These are phyloP conservation scores for Hypoxylon rubiginosum DNA, from an alignment of 2,329 filamentous ascomycete genomes.

Conservation along the genomic window DNA sequence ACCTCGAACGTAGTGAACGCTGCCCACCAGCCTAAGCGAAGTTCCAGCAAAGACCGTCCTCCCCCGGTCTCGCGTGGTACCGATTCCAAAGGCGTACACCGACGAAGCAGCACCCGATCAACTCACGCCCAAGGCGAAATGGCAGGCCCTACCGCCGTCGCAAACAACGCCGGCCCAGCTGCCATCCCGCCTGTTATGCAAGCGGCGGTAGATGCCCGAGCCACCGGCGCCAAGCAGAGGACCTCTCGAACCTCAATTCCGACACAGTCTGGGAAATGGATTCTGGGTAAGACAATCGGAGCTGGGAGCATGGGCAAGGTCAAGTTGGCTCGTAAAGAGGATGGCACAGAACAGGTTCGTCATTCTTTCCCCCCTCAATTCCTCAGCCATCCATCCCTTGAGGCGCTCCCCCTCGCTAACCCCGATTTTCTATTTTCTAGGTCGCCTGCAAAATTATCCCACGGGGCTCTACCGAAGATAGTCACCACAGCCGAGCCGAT, in stretches of 20 bases:
- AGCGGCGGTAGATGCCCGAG: constrained; percentile 61
- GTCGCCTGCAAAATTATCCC: constrained; percentile 98
- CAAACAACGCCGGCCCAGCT: constrained; percentile 67
- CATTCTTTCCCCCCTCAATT: constrained; percentile 15
- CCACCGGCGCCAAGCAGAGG: constrained; percentile 63
- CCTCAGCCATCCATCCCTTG: not conserved
- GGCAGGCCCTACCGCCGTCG: constrained; percentile 63
- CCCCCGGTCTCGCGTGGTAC: constrained; percentile 66
- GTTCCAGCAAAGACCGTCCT: constrained; percentile 73
- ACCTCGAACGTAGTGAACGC: constrained; percentile 69
- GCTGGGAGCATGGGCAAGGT: constrained; percentile 99
- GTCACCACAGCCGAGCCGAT: constrained; percentile 77
- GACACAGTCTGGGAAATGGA: constrained; percentile 92
- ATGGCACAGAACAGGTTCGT: constrained; percentile 89
- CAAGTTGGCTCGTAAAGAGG: constrained; percentile 91
- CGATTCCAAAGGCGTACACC: constrained; percentile 63
- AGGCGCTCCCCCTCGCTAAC: constrained; percentile 15
- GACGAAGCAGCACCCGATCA: constrained; percentile 65
- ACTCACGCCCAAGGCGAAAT: constrained; percentile 60
- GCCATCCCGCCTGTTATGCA: constrained; percentile 63
- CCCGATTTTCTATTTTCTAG: constrained; percentile 58
- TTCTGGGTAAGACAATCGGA: constrained; percentile 95
- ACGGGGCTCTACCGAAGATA: constrained; percentile 88
- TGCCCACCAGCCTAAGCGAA: constrained; percentile 71
- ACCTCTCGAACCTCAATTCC: constrained; percentile 85